These are phyloP conservation scores for Cladophialophora exuberans DNA, from an alignment of 2,329 filamentous ascomycete species.

Conservation along the genomic window DNA sequence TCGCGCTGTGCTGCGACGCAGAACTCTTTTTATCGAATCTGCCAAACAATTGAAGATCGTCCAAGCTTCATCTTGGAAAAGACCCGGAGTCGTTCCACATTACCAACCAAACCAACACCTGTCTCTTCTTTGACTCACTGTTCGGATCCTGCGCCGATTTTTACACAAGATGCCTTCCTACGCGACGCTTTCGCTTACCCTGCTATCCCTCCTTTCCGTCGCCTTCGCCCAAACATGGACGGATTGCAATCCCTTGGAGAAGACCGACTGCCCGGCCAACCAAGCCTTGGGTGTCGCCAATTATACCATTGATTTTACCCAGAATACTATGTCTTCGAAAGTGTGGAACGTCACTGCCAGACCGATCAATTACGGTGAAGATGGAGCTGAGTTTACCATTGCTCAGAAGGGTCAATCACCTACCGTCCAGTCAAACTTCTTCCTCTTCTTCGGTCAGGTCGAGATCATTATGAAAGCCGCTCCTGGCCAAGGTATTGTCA, in stretches of 20 bases:
- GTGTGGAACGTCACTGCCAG: constrained; percentile 73
- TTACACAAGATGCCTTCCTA: constrained; percentile 18
- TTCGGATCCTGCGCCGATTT: background rate
- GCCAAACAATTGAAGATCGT: constrained; percentile 16
- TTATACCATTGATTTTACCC: constrained; percentile 53
- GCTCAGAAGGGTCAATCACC: constrained; percentile 72
- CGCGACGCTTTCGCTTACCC: constrained; percentile 14
- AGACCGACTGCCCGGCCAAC: constrained; percentile 68
- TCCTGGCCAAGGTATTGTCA: constrained; percentile 74
- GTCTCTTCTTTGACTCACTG: constrained; percentile 8
- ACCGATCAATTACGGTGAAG: constrained; percentile 61
- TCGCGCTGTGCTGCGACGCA: constrained; percentile 29
- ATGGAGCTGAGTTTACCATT: constrained; percentile 74
- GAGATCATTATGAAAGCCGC: constrained; percentile 80
- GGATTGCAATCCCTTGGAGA: constrained; percentile 74
- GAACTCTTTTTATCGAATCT: constrained; percentile 7
- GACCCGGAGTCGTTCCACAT: constrained; percentile 22
- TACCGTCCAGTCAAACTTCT: constrained; percentile 77
- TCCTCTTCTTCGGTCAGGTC: constrained; percentile 82
- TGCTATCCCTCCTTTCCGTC: constrained; percentile 49
- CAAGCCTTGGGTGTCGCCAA: constrained; percentile 67
- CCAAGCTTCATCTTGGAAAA: constrained; percentile 20
- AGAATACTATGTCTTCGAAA: constrained; percentile 58
- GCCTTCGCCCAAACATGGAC: constrained; percentile 74
- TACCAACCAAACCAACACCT: constrained; percentile 12